phyloP scores from a whole-genome alignment of 306 rosid genomes.

The Abrus precatorius region DNA sequence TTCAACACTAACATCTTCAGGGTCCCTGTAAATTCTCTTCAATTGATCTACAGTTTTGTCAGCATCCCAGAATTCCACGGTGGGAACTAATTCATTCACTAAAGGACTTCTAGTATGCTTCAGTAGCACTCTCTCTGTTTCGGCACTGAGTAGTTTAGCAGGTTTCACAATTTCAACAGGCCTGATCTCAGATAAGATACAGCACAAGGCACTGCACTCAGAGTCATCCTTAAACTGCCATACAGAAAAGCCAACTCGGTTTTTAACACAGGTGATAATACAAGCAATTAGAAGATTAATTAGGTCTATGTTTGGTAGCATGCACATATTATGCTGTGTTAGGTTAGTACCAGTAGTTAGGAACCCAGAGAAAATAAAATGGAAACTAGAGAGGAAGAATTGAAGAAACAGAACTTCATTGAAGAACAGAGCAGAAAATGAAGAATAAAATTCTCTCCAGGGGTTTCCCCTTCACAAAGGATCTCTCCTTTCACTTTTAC shows the following conservation, averaged over 20 bases:
- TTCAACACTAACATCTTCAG: conserved; percentile 49
- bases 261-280: conserved; percentile 3
- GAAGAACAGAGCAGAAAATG: too few species aligned
- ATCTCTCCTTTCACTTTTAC: too few species aligned
- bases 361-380: too few species aligned
- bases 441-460: too few species aligned
- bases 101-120: conserved; percentile 88
- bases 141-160: conserved; percentile 77
- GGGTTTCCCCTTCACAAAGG: too few species aligned
- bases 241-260: conserved; percentile 36
- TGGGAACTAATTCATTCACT: conserved; percentile 88
- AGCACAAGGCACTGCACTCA: conserved; percentile 84
- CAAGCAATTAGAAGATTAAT: conserved; percentile 33
- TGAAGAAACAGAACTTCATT: too few species aligned
- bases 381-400: too few species aligned
- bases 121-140: conserved; percentile 78
- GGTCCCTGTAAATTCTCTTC: conserved; percentile 58
- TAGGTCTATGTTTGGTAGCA: not conserved
- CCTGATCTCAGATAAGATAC: conserved; percentile 88
- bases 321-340: not conserved
- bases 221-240: conserved; percentile 84
- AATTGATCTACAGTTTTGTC: conserved; percentile 69
- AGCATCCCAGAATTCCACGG: conserved; percentile 87
- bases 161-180: conserved; percentile 96
- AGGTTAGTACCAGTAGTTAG: too few species aligned